Base-by-base conservation (phyloP, 805 yeast genomes). In the Wickerhamiella azymoides region DNA sequence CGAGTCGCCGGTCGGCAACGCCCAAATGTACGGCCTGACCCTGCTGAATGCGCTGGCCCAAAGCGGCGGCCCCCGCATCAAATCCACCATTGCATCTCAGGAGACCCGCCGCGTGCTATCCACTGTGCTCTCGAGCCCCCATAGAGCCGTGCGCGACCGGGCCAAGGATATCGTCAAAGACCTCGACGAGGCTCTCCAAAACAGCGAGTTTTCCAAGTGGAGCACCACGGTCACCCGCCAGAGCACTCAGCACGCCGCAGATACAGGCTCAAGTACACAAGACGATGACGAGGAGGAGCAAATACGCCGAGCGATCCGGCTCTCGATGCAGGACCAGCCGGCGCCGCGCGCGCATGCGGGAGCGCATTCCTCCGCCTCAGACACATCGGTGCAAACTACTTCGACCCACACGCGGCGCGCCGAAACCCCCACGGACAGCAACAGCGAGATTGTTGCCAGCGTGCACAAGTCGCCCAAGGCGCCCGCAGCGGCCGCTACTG, bases 191-290 rank as follows among this genome's bases (percentile, higher is more conserved):
- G 72, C 80, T 2, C 84, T 86, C 61, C 67, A 71, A 21, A 97
- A 92, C 60, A 89, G 92, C 0, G 79, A 89, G 2, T 69, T 89
- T 54, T 71, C 70, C 48, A 78, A 81, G 1, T 75, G 88, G 73
- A 24, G 18, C 18, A n/a, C n/a, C n/a, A n/a, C n/a, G n/a, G n/a
- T n/a, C n/a, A n/a, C n/a, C n/a, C n/a, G n/a, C n/a, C n/a, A n/a
- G n/a, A n/a, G n/a, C n/a, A n/a, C n/a, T n/a, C n/a, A n/a, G n/a
- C n/a, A n/a, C n/a, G n/a, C n/a, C n/a, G n/a, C n/a, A n/a, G n/a
- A n/a, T n/a, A n/a, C n/a, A n/a, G n/a, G n/a, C n/a, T n/a, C n/a
- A n/a, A n/a, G n/a, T n/a, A n/a, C 24, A 18, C 16, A 14, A 64
- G 30, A n/a, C 16, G 39, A n/a, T 10, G 39, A 69, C 19, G 96